These are phyloP conservation scores for Pleurotus platypus DNA, from an alignment of 768 basidiomycete species.

Conservation along the genomic window DNA sequence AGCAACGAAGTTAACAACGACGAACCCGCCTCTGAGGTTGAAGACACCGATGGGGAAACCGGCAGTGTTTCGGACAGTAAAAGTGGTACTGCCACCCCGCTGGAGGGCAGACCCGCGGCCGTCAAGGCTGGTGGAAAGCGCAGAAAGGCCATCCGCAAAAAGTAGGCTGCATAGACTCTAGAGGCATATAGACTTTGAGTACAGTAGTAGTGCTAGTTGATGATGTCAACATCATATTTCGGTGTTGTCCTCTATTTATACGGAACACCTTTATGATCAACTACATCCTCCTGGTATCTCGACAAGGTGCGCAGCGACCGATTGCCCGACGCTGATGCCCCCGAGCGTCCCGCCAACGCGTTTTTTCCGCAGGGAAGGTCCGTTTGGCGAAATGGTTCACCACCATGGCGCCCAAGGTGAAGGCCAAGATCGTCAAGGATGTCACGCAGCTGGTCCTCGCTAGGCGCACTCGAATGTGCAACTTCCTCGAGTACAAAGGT, in stretches of 20 bases:
- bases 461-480: constrained; percentile 88
- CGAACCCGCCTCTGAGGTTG: not conserved
- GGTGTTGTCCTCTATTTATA: constrained; percentile 4
- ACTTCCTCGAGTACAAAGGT: constrained; percentile 97
- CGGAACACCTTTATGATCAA: constrained; percentile 59
- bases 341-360: not conserved
- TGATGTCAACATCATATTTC: constrained; percentile 1
- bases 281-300: constrained; percentile 90
- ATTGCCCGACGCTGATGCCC: not conserved
- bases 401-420: constrained; percentile 75
- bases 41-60: constrained; percentile 6
- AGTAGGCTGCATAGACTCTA: constrained; percentile 25
- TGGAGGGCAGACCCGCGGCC: constrained; percentile 33
- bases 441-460: constrained; percentile 91
- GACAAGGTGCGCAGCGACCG: constrained; percentile 63
- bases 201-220: constrained; percentile 1
- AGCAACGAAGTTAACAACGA: not conserved
- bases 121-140: constrained; percentile 61
- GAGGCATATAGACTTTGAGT: not conserved
- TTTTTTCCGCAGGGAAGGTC: constrained; percentile 68
- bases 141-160: constrained; percentile 53
- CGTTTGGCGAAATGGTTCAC: constrained; percentile 96
- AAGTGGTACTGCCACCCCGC: constrained; percentile 36
- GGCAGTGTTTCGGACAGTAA: constrained; percentile 20
- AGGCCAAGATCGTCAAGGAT: constrained; percentile 92